Evolutionary conservation across 306 rosid species (phyloP).

Genomic region (Begonia masoniana): DNA sequence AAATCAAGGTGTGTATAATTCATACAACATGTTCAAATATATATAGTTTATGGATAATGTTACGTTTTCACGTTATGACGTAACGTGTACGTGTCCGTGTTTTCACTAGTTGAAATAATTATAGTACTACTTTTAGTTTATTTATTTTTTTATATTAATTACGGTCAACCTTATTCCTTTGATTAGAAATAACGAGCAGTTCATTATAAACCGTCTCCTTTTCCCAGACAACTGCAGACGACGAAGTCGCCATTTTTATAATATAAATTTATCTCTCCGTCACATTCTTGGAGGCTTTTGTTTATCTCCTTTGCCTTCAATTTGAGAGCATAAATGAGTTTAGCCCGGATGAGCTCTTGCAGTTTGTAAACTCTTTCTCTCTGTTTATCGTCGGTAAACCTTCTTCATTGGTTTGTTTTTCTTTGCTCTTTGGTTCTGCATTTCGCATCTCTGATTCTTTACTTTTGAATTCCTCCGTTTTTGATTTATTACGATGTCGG

Average conservation of each 20-base stretch:
- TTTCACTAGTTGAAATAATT: too few relatives aligned
- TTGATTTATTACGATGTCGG: neutral
- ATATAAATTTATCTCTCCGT: neutral
- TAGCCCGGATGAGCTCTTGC: neutral
- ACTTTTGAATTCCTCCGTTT: neutral
- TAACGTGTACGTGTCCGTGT: too few relatives aligned
- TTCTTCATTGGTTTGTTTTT: neutral
- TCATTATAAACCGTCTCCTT: too few relatives aligned
- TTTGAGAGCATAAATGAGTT: neutral
- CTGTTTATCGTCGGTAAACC: neutral
- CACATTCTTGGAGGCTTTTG: neutral
- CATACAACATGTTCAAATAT: too few relatives aligned
- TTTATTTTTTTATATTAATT: too few relatives aligned
- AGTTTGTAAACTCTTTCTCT: neutral
- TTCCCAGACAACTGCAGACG: neutral
- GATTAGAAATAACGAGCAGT: too few relatives aligned
- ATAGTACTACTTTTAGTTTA: too few relatives aligned
- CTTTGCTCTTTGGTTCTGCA: neutral
- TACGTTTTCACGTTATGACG: too few relatives aligned
- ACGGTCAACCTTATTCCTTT: too few relatives aligned
- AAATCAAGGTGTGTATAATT: too few relatives aligned
- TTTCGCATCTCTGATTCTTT: neutral
- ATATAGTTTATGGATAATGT: too few relatives aligned
- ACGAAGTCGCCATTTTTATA: neutral
- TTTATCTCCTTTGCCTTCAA: neutral